These are phyloP conservation scores for Talinum fruticosum DNA, from an alignment of 148 eudicot species.

Conservation along the genomic window DNA sequence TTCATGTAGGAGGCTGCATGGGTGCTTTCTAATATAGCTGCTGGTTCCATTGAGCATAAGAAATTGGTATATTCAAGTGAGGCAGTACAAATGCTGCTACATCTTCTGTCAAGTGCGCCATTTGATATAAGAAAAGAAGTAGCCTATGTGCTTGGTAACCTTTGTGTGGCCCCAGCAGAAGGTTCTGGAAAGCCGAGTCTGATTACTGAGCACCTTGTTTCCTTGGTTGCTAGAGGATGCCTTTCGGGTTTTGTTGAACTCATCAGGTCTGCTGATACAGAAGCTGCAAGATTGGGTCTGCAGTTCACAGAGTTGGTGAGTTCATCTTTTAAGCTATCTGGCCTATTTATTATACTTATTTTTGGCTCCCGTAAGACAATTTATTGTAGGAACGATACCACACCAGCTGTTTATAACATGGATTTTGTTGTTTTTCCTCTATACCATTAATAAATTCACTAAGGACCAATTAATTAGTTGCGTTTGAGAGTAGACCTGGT, in stretches of 20 bases:
- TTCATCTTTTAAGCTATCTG: not conserved
- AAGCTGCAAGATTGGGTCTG: slow-evolving; percentile 87
- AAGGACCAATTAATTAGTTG: not conserved
- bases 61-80: slow-evolving; percentile 60
- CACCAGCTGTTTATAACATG: too few relatives aligned
- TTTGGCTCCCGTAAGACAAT: too few relatives aligned
- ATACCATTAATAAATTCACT: too few relatives aligned
- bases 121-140: slow-evolving; percentile 89
- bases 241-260: slow-evolving; percentile 73
- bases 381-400: too few relatives aligned
- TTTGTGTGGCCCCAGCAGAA: slow-evolving; percentile 80
- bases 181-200: slow-evolving; percentile 62
- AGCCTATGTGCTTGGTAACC: slow-evolving; percentile 86
- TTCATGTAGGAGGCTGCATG: slow-evolving; percentile 82
- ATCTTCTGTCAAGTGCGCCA: slow-evolving; percentile 67
- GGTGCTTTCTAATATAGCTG: slow-evolving; percentile 95
- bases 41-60: slow-evolving; percentile 82
- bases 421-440: too few relatives aligned
- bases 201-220: slow-evolving; percentile 76
- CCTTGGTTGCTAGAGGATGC: slow-evolving; percentile 73
- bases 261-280: slow-evolving; percentile 83
- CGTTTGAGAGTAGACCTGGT: not conserved
- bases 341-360: too few relatives aligned
- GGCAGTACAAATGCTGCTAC: slow-evolving; percentile 58
- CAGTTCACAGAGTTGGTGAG: slow-evolving; percentile 95